Evolutionary conservation across 2,329 filamentous ascomycete species (phyloP).

Genomic region (Aschersonia sp.): DNA sequence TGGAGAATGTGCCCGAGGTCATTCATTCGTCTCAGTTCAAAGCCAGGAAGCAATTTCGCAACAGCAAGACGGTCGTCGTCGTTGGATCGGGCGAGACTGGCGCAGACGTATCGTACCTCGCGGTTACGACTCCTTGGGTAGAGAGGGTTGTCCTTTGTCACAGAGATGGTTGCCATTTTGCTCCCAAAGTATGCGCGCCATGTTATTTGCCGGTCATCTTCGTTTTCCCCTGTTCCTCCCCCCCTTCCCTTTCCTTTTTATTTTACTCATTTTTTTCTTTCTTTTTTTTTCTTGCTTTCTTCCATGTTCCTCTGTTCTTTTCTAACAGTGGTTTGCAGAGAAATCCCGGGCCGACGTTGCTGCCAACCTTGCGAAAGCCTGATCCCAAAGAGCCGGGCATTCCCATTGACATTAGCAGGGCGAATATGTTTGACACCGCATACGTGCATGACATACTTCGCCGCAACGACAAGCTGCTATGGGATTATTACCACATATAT

Average conservation of each 20-base stretch:
- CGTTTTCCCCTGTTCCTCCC: too few relatives aligned
- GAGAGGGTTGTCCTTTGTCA: constrained; percentile 25
- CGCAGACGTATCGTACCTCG: constrained; percentile 25
- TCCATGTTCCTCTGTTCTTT: neutral
- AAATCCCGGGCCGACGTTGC: constrained; percentile 7
- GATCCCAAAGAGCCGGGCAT: constrained; percentile 15
- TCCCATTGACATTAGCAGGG: constrained; percentile 24
- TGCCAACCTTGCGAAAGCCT: constrained; percentile 7
- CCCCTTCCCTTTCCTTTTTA: neutral
- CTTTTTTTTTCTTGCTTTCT: neutral
- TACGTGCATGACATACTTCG: constrained; percentile 27
- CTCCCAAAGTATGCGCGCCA: constrained; percentile 18
- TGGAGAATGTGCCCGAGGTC: constrained; percentile 17
- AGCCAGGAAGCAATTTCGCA: constrained; percentile 20
- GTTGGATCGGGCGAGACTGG: constrained; percentile 29
- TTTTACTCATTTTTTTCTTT: too few relatives aligned
- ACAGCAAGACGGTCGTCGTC: constrained; percentile 23
- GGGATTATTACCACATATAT: constrained; percentile 26
- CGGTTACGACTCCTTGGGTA: constrained; percentile 21
- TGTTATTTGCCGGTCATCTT: too few relatives aligned
- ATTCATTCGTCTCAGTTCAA: constrained; percentile 31
- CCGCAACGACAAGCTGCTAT: constrained; percentile 17
- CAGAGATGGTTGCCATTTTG: constrained; percentile 25
- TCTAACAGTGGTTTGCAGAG: constrained; percentile 2
- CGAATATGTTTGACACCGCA: constrained; percentile 29